Percentiles rank a stretch among this genome's conserved stretches.
These are phyloP conservation scores for Symbiodinium pilosum DNA, from an alignment of 73 alveolate genomes.

Conservation along the genomic window DNA sequence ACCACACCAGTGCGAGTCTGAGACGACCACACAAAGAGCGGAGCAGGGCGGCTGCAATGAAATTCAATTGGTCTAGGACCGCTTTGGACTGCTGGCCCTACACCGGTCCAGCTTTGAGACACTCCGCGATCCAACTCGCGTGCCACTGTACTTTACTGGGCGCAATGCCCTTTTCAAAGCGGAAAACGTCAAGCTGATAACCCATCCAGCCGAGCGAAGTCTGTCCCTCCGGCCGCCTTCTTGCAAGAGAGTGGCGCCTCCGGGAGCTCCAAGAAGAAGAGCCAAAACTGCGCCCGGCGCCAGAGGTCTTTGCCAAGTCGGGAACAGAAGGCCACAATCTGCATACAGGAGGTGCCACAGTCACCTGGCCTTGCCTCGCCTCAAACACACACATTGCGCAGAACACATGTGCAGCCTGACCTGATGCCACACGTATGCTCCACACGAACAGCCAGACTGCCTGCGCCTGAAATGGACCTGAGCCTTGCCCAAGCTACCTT, in stretches of 20 bases:
- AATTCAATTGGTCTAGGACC: not conserved
- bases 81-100: not conserved
- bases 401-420: not conserved
- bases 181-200: not conserved
- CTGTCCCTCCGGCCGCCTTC: not conserved
- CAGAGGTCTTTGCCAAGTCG: not conserved
- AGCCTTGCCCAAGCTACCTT: too few species aligned
- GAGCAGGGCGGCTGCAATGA: not conserved
- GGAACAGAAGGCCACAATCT: not conserved
- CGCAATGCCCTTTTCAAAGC: not conserved
- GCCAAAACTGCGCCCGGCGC: not conserved
- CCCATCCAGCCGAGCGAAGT: not conserved
- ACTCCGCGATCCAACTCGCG: not conserved
- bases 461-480: too few species aligned
- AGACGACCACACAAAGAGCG: not conserved
- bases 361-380: not conserved
- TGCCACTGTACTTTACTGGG: not conserved
- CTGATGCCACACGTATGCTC: not conserved
- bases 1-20: slow-evolving; percentile 10
- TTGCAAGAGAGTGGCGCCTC: not conserved
- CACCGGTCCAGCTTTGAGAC: not conserved
- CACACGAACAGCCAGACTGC: too few species aligned
- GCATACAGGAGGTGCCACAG: not conserved
- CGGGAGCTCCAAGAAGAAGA: not conserved
- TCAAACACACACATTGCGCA: not conserved